phyloP scores from a whole-genome alignment of 148 eudicot genomes.

The Rhododendron molle region DNA sequence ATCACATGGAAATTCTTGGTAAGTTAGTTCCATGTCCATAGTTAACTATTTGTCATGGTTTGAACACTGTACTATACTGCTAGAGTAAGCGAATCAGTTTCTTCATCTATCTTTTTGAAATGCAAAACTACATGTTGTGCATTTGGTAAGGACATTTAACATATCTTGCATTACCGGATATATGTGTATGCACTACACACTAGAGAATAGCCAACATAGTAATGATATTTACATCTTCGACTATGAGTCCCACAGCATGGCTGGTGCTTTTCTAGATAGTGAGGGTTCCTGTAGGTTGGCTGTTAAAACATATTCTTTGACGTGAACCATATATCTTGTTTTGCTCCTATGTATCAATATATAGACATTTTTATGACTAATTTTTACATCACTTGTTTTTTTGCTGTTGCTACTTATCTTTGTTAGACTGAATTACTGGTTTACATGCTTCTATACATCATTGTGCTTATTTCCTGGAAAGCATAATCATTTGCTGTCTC shows the following conservation, averaged over 20 bases:
- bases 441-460: neutral
- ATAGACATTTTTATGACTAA: neutral
- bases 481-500: neutral
- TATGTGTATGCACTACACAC: neutral
- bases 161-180: neutral
- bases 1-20: slow-evolving; percentile 99
- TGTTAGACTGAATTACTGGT: neutral
- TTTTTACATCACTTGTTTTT: neutral
- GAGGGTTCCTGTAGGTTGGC: neutral
- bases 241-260: neutral
- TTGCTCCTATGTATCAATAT: neutral
- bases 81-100: neutral
- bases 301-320: neutral
- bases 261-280: neutral
- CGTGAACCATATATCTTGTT: neutral
- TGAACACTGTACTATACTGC: neutral
- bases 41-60: slow-evolving; percentile 2
- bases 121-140: neutral
- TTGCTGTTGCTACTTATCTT: neutral
- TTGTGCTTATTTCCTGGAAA: neutral
- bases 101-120: neutral
- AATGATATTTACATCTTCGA: neutral
- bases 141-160: neutral
- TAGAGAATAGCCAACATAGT: neutral
- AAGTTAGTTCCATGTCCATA: slow-evolving; percentile 39